Percentiles rank a stretch among this genome's conserved stretches.
Evolutionary conservation across 2,329 filamentous ascomycete genomes (phyloP).

Genomic region (Trichophyton benhamiae): DNA sequence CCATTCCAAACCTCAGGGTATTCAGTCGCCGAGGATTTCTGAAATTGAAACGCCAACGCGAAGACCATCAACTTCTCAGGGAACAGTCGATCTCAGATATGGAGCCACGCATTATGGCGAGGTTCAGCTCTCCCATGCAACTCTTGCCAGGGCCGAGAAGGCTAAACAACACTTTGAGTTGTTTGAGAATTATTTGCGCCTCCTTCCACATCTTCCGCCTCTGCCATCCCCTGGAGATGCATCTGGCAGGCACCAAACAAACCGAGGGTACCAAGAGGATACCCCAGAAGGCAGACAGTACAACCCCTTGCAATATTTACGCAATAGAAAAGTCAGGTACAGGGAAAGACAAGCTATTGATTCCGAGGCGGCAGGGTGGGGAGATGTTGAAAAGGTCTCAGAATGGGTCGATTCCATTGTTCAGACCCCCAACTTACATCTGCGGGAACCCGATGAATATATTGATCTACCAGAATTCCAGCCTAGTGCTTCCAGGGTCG

Average conservation of each 20-base stretch:
- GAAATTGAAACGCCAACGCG: background rate
- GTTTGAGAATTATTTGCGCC: conserved; percentile 66
- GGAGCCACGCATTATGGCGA: background rate
- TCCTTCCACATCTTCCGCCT: conserved; percentile 68
- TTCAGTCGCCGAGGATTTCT: background rate
- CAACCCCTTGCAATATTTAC: conserved; percentile 84
- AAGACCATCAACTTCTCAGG: background rate
- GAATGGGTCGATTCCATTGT: conserved; percentile 65
- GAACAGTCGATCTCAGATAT: background rate
- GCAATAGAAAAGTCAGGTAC: conserved; percentile 75
- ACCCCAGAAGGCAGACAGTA: conserved; percentile 52
- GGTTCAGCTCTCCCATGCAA: conserved; percentile 59
- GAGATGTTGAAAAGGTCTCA: conserved; percentile 57
- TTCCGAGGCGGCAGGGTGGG: conserved; percentile 63
- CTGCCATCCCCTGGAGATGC: conserved; percentile 28
- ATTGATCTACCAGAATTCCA: conserved; percentile 34
- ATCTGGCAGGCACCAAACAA: conserved; percentile 15
- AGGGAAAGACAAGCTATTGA: conserved; percentile 65
- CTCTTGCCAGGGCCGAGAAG: conserved; percentile 68
- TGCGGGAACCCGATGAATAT: conserved; percentile 35
- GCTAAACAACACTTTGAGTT: conserved; percentile 78
- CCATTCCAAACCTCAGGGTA: background rate
- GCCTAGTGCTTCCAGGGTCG: conserved; percentile 11
- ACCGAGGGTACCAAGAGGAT: conserved; percentile 19
- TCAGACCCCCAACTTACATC: conserved; percentile 34